phyloP scores from a whole-genome alignment of 352 stramenopile species.

The Albugo laibachii region DNA sequence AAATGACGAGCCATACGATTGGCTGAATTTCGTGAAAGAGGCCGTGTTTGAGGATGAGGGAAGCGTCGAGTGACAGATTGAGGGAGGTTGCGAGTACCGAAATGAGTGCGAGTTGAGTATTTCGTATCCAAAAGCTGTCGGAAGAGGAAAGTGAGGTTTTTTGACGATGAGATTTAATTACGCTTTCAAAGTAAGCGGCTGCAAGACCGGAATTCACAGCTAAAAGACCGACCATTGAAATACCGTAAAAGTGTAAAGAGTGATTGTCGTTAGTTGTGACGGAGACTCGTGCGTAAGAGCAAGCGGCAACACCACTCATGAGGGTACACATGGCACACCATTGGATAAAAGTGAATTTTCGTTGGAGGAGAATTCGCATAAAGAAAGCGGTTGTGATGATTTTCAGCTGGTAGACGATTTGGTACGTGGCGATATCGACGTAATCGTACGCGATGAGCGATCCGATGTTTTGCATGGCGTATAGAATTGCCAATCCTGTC shows the following conservation, averaged over 20 bases:
- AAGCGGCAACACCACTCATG: conserved; percentile 71
- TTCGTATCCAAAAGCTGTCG: conserved; percentile 71
- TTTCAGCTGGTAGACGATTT: conserved; percentile 83
- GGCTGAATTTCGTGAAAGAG: conserved; percentile 71
- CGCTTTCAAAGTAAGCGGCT: conserved; percentile 70
- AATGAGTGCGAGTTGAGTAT: conserved; percentile 67
- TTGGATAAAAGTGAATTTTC: conserved; percentile 62
- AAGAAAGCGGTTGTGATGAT: conserved; percentile 82
- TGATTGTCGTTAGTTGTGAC: conserved; percentile 14
- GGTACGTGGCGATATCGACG: conserved; percentile 76
- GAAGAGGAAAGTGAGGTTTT: conserved; percentile 51
- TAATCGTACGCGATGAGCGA: conserved; percentile 76
- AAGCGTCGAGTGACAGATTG: conserved; percentile 43
- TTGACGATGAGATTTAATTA: conserved; percentile 75
- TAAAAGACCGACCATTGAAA: conserved; percentile 58
- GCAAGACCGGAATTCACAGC: conserved; percentile 75
- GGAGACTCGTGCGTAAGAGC: conserved; percentile 42
- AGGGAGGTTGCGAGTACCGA: conserved; percentile 52
- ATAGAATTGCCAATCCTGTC: conserved; percentile 65
- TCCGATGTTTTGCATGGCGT: conserved; percentile 76
- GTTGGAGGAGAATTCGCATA: conserved; percentile 75
- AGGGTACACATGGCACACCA: conserved; percentile 71
- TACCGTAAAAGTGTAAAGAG: conserved; percentile 31
- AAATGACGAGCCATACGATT: conserved; percentile 52
- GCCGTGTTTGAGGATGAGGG: conserved; percentile 34